Percentiles rank a stretch among this genome's conserved stretches.
Conservation (phyloP, 495 filamentous ascomycete species). For the Penicillium angulare region DNA sequence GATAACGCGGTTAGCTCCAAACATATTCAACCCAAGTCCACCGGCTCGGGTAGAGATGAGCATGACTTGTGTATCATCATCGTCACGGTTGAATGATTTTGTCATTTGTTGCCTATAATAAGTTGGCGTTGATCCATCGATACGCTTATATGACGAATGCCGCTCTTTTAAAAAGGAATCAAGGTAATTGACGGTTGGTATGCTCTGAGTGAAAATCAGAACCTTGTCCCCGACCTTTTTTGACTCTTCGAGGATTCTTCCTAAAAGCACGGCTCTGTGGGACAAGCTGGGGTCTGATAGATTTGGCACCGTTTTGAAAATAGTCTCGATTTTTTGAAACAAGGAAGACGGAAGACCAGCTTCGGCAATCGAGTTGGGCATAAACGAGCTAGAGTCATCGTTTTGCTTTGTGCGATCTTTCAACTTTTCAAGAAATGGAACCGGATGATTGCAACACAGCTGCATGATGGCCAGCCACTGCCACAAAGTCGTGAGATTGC, state of each 20-base stretch:
- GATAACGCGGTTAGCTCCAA: slow-evolving; percentile 81
- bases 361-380: slow-evolving; percentile 17
- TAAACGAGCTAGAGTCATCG: background rate
- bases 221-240: slow-evolving; percentile 64
- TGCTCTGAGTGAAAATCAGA: slow-evolving; percentile 72
- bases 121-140: slow-evolving; percentile 64
- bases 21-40: slow-evolving; percentile 79
- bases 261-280: slow-evolving; percentile 63
- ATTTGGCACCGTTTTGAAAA: slow-evolving; percentile 30
- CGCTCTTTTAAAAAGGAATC: slow-evolving; percentile 48
- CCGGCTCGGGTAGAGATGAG: slow-evolving; percentile 83
- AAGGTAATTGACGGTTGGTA: slow-evolving; percentile 68
- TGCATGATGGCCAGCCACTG: slow-evolving; percentile 55
- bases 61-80: slow-evolving; percentile 55
- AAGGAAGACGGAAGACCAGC: slow-evolving; percentile 26
- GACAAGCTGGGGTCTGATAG: slow-evolving; percentile 48
- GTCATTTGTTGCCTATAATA: slow-evolving; percentile 54
- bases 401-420: slow-evolving; percentile 3
- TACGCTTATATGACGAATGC: slow-evolving; percentile 47
- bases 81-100: slow-evolving; percentile 62
- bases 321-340: slow-evolving; percentile 21
- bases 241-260: slow-evolving; percentile 63
- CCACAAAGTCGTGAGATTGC: slow-evolving; percentile 35
- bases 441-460: slow-evolving; percentile 76
- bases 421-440: slow-evolving; percentile 59